Evolutionary conservation across 2,329 filamentous ascomycete species (phyloP).

Genomic region (Clarireedia hainanense): DNA sequence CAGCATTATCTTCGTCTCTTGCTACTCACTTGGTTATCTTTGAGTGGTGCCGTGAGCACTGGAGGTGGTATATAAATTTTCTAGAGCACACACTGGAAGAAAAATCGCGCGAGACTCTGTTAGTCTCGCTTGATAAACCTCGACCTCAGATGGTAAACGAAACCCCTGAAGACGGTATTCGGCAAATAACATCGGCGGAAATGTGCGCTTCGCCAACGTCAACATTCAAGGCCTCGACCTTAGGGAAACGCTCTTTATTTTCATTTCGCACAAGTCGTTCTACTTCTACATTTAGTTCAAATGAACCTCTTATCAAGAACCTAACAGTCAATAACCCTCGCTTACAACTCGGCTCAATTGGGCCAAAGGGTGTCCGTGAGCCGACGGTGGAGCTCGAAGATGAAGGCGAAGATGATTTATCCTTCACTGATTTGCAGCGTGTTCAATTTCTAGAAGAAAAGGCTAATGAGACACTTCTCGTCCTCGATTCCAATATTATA

Average conservation of each 20-base stretch:
- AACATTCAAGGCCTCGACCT: neutral
- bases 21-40: conserved; percentile 30
- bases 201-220: neutral
- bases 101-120: neutral
- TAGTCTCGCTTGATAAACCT: neutral
- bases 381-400: neutral
- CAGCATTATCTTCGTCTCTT: conserved; percentile 23
- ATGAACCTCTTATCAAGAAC: neutral
- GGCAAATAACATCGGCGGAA: neutral
- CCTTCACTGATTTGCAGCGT: conserved; percentile 27
- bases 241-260: neutral
- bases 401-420: conserved; percentile 15
- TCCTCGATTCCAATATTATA: conserved; percentile 29
- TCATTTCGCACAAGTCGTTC: conserved; percentile 2
- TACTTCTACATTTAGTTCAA: neutral
- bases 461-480: conserved; percentile 29
- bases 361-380: neutral
- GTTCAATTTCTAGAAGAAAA: conserved; percentile 32
- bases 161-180: neutral
- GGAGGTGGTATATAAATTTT: conserved; percentile 35
- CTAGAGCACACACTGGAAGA: conserved; percentile 24
- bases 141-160: neutral
- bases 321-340: neutral
- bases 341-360: neutral
- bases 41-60: conserved; percentile 34